These are phyloP conservation scores for Naganishia vaughanmartiniae DNA, from an alignment of 768 basidiomycete genomes.

Conservation along the genomic window DNA sequence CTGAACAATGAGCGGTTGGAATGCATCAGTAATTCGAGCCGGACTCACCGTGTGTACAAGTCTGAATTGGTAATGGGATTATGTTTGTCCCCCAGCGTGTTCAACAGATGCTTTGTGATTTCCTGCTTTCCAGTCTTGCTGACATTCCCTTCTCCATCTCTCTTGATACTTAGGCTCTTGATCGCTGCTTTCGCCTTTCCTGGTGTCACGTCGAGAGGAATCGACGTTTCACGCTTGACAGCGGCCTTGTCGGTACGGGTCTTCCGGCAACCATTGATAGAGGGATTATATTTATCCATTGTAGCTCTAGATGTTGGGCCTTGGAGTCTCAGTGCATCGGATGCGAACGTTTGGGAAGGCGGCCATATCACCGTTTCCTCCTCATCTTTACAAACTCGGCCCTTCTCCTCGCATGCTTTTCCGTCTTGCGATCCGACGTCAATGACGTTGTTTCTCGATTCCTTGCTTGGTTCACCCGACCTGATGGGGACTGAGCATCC, in stretches of 20 bases:
- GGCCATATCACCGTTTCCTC: slow-evolving; percentile 18
- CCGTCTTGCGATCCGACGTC: background rate
- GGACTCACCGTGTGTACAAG: slow-evolving; percentile 30
- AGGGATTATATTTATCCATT: background rate
- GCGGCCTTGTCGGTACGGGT: background rate
- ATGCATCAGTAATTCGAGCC: background rate
- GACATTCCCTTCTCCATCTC: slow-evolving; percentile 22
- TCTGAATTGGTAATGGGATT: slow-evolving; percentile 33
- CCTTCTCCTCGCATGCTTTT: background rate
- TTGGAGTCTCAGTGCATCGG: slow-evolving; percentile 15
- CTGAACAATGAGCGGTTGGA: background rate
- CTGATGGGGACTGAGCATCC: background rate
- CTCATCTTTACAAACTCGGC: background rate
- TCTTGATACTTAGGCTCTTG: slow-evolving; percentile 6
- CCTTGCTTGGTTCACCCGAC: background rate
- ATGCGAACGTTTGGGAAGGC: slow-evolving; percentile 14
- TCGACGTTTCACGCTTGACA: background rate
- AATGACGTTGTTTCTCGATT: background rate
- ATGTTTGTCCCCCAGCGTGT: slow-evolving; percentile 16
- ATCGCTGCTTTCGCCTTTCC: background rate
- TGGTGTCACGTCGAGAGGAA: background rate
- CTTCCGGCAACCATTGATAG: background rate
- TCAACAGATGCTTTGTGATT: slow-evolving; percentile 26
- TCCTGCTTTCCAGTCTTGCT: slow-evolving; percentile 19
- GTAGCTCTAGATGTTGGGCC: no score